phyloP scores from a whole-genome alignment of 176 grass and related monocot genomes.

The Carex pumila region DNA sequence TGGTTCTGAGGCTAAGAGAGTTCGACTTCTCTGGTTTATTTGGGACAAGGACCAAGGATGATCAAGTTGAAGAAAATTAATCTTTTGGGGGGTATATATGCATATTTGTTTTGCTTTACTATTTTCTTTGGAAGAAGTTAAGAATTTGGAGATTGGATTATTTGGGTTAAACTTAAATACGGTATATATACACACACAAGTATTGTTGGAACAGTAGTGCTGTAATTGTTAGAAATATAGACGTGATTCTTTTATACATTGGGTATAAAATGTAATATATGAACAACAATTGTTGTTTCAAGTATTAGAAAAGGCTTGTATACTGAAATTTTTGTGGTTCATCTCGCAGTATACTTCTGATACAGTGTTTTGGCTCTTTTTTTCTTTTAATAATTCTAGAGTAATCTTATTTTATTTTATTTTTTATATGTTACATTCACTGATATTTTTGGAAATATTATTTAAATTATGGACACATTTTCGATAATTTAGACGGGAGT shows the following conservation, averaged over 20 bases:
- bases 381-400: no score
- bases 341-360: background rate
- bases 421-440: no score
- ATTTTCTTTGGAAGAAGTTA: background rate
- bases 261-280: background rate
- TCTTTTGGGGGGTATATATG: background rate
- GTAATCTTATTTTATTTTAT: no score
- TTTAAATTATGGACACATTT: no score
- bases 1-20: slow-evolving; percentile 54
- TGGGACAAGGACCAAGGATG: slow-evolving; percentile 18
- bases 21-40: slow-evolving; percentile 29
- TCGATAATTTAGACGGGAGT: no score
- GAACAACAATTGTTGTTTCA: background rate
- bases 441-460: no score
- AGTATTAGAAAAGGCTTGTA: background rate
- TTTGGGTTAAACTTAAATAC: background rate
- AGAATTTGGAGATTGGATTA: background rate
- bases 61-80: slow-evolving; percentile 6
- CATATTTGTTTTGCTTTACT: background rate
- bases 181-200: background rate
- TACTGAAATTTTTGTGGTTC: background rate
- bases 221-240: background rate
- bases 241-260: background rate
- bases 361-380: no score
- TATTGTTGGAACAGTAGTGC: background rate